phyloP scores from a whole-genome alignment of 257 asterid species.

The Thymus quinquecostatus region DNA sequence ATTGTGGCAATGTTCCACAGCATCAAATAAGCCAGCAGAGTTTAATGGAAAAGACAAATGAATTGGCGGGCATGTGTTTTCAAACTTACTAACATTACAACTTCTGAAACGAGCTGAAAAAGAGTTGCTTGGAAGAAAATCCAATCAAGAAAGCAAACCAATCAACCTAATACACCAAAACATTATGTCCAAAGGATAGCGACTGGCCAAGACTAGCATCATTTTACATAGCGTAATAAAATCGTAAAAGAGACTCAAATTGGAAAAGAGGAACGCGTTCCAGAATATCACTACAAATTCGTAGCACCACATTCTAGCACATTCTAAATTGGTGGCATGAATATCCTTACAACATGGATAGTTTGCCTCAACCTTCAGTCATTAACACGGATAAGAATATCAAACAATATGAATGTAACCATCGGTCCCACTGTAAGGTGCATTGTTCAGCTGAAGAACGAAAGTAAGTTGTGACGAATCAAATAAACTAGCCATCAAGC shows the following conservation, averaged over 20 bases:
- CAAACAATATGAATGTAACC: background rate
- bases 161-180: too few species aligned
- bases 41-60: too few species aligned
- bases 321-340: background rate
- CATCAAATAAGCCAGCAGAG: background rate
- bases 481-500: too few species aligned
- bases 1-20: background rate
- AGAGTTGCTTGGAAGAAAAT: background rate
- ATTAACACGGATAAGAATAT: background rate
- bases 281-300: background rate
- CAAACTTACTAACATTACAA: background rate
- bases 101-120: background rate
- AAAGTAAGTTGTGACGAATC: background rate
- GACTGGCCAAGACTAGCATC: too few species aligned
- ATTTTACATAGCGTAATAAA: background rate
- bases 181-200: too few species aligned
- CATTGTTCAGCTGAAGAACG: background rate
- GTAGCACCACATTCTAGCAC: background rate
- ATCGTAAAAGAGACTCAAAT: background rate
- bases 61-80: background rate
- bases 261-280: background rate
- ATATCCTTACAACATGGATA: background rate
- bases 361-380: background rate
- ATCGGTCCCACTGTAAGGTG: background rate
- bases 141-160: background rate